Evolutionary conservation across 169 alveolate genomes (phyloP), one percentile per base, ranked within the genome.

Genomic region (Plasmodium coatneyi): DNA sequence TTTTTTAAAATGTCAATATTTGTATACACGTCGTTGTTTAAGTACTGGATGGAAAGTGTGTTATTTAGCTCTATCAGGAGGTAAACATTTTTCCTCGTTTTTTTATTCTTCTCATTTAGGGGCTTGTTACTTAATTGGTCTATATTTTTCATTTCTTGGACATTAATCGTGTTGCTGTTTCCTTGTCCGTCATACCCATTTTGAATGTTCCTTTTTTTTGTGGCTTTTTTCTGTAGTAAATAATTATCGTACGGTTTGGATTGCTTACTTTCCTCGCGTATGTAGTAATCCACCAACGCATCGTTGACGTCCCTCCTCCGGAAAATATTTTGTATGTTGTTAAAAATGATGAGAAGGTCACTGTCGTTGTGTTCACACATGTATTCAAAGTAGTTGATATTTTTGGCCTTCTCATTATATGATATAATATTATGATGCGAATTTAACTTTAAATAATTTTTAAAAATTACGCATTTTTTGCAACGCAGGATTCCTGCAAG

Each of bases 351-450:
- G 19, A 91, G 72, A 7, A 82, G 39, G n/a, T 91, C 84, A 52
- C 76, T 91, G 39, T 91, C 95, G 41, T 91, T 81, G 80, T 41
- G 19, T 81, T 91, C 92, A 36, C 95, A 91, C 84, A 91, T 91
- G 54, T 91, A 91, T 25, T 91, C 92, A 71, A 91, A 46, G 60
- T 56, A 91, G 60, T 91, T 91, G 14, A 91, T 71, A 46, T 82
- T 82, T 34, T 80, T 46, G 5, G 80, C 39, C 78, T 82, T 49
- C 54, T 91, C 95, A 39, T 91, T 91, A 22, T 91, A 82, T 1
- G 92, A 91, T 46, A 91, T 71, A 14, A 91, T 81, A 28, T 91
- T 91, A 32, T 91, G 80, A 81, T 91, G 78, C 3, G 95, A 80
- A 14, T 91, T 71, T 39, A 91, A 80, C 41, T 91, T 91, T 91